Conservation (phyloP, 148 eudicot species). For the Persicaria maculosa region DNA sequence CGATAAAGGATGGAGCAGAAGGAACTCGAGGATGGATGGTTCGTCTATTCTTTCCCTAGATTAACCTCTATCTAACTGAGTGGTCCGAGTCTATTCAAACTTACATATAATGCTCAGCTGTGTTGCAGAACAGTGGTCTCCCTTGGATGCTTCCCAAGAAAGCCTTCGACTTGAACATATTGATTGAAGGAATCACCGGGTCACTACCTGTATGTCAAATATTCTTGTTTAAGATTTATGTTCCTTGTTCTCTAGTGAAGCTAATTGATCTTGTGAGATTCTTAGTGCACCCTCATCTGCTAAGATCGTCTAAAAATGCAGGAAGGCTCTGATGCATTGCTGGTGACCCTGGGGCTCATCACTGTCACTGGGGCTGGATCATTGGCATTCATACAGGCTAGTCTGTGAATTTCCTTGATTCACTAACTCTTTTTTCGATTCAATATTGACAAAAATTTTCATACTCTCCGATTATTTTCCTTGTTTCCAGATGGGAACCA, state of each 20-base stretch:
- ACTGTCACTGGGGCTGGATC: conserved; percentile 77
- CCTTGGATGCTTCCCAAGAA: conserved; percentile 84
- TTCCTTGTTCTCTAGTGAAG: too few species aligned
- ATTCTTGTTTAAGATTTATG: not conserved
- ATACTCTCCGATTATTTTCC: conserved; percentile 6
- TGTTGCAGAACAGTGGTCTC: conserved; percentile 88
- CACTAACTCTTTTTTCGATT: not conserved
- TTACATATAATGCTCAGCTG: not conserved
- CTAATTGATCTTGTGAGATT: too few species aligned
- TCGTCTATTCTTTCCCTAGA: conserved; percentile 12
- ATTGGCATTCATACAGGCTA: conserved; percentile 73
- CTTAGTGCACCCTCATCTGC: too few species aligned
- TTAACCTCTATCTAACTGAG: not conserved
- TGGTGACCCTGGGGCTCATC: conserved; percentile 51
- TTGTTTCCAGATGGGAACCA: conserved; percentile 58
- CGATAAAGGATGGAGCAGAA: conserved; percentile 97
- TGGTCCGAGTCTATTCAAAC: conserved; percentile 3
- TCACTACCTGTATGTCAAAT: conserved; percentile 38
- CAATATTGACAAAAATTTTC: not conserved
- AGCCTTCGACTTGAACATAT: conserved; percentile 49
- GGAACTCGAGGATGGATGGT: conserved; percentile 96
- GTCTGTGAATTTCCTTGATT: not conserved
- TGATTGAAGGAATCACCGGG: conserved; percentile 29
- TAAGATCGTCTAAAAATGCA: conserved; percentile 19
- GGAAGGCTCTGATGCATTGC: conserved; percentile 51